These are phyloP conservation scores for Parastagonospora avenae DNA, from an alignment of 2,329 filamentous ascomycete genomes.

Conservation along the genomic window DNA sequence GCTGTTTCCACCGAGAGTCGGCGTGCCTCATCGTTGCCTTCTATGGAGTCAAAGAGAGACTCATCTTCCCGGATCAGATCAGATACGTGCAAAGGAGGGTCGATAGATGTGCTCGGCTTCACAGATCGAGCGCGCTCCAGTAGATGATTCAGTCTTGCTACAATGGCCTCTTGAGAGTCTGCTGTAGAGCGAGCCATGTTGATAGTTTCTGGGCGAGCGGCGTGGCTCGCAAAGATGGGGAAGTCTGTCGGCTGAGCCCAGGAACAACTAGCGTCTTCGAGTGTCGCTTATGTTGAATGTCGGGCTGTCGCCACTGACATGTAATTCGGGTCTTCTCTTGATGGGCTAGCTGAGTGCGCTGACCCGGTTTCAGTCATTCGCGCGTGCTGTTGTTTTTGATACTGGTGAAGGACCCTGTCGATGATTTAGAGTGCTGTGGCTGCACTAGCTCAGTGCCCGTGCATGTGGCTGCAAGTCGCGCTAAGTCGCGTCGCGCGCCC, in stretches of 20 bases:
- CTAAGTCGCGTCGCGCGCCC: slow-evolving; percentile 6
- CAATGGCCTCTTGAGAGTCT: slow-evolving; percentile 32
- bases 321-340: too few relatives aligned
- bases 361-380: neutral
- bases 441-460: slow-evolving; percentile 6
- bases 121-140: slow-evolving; percentile 47
- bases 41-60: slow-evolving; percentile 29
- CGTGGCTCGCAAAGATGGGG: neutral
- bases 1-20: slow-evolving; percentile 82
- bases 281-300: too few relatives aligned
- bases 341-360: too few relatives aligned
- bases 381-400: slow-evolving; percentile 4
- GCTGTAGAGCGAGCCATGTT: slow-evolving; percentile 35
- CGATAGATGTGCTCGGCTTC: slow-evolving; percentile 49
- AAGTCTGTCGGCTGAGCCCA: too few relatives aligned
- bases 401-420: slow-evolving; percentile 12
- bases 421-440: slow-evolving; percentile 14
- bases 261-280: too few relatives aligned
- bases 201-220: neutral
- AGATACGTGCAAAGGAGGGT: slow-evolving; percentile 51
- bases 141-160: slow-evolving; percentile 45
- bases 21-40: slow-evolving; percentile 54
- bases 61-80: slow-evolving; percentile 43
- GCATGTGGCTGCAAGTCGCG: slow-evolving; percentile 18
- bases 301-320: too few relatives aligned